Base-by-base conservation (phyloP, 139 green algal species). In the Tetradesmus obliquus region DNA sequence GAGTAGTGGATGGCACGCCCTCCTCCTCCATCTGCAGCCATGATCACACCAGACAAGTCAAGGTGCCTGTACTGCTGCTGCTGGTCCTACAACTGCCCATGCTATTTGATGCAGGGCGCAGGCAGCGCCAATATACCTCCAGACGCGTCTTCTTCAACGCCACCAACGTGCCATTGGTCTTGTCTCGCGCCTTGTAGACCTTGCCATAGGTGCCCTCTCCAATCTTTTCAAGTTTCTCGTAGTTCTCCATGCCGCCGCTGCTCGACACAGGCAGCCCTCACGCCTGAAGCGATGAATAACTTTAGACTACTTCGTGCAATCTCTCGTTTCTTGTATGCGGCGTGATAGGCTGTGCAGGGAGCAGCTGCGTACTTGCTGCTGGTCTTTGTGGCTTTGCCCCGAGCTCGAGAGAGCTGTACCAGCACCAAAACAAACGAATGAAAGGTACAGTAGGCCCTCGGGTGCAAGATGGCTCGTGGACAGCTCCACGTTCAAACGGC, bases 131-230 rank as follows among this genome's bases (percentile, higher is more conserved):
- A 22, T 71, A 3, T 54, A 98, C 97, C 94, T 99, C 97, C 22
- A 99, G 90, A 7, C 97, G 94, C 4, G 97, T 99, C 96, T 99
- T 99, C 95, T 99, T 99, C 89, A 99, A 89, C 0, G 98, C 98
- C 19, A 99, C 98, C 53, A 99, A 88, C 55, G 95, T 91, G 8
- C 97, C 98, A 0, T 95, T 99, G 45, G 92, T 95, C 55, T 96
- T 96, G 89, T 98, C 96, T 5, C 91, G 88, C 3, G 97, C 98
- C 90, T 98, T 99, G 94, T 99, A 99, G 22, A 99, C 98, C 94
- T 99, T 99, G 53, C 98, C 98, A 95, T 99, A 99, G 0, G 98
- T 99, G 20, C 86, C 90, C 90, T 98, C 97, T 1, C 98, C 98
- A 82, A 99, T 98, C 93, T 99, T 99, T 92, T 99, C 98, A 12